Evolutionary conservation across 345 rosid genomes (phyloP).

Genomic region (Linum usitatissimum): DNA sequence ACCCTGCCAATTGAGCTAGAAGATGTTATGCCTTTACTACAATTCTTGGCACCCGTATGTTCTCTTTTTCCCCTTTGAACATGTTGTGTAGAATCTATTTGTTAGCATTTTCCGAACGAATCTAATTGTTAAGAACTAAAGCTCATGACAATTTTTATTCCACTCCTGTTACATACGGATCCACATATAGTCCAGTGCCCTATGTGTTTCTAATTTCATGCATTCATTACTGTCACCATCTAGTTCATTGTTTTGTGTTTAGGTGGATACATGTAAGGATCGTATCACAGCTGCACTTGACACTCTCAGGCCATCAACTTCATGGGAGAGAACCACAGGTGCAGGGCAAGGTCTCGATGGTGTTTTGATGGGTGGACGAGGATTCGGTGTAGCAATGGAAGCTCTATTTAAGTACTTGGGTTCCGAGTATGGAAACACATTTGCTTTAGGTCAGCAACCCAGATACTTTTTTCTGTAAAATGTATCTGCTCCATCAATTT

Average conservation of each 20-base stretch:
- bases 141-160: neutral
- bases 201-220: neutral
- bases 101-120: neutral
- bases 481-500: slow-evolving; percentile 1
- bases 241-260: slow-evolving; percentile 12
- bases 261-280: slow-evolving; percentile 93
- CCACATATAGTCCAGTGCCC: neutral
- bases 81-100: neutral
- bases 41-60: slow-evolving; percentile 88
- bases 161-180: neutral
- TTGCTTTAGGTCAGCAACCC: slow-evolving; percentile 66
- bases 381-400: slow-evolving; percentile 97
- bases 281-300: slow-evolving; percentile 86
- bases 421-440: slow-evolving; percentile 88
- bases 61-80: neutral
- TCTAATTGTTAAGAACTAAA: neutral
- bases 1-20: slow-evolving; percentile 62
- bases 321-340: slow-evolving; percentile 91
- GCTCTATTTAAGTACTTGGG: slow-evolving; percentile 84
- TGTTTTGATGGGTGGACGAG: slow-evolving; percentile 92
- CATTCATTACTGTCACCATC: slow-evolving; percentile 5
- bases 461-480: slow-evolving; percentile 10
- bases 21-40: slow-evolving; percentile 86
- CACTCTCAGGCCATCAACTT: slow-evolving; percentile 85
- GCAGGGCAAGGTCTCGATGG: slow-evolving; percentile 73